A percentile compares a stretch with the other conserved stretches of the same genome.
Conservation (phyloP, 805 yeast genomes). For the Nakazawaea wyomingensis region DNA sequence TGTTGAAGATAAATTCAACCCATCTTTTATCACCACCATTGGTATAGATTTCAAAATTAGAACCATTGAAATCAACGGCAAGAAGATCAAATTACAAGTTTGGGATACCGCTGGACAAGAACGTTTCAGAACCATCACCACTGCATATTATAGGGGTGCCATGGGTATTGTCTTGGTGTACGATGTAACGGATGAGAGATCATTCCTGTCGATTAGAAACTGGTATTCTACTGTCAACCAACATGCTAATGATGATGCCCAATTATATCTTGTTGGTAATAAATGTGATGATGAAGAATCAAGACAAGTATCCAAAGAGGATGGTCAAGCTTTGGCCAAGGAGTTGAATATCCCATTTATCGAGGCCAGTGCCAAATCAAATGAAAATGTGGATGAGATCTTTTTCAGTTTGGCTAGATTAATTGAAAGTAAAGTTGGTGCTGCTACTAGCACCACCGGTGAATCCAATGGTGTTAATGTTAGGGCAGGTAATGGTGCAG, state of each 20-base stretch:
- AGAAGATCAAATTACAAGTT: conserved; percentile 87
- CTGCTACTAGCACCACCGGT: conserved; percentile 25
- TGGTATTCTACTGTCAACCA: conserved; percentile 96
- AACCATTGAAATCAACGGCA: conserved; percentile 90
- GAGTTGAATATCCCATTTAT: conserved; percentile 86
- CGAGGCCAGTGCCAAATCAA: conserved; percentile 95
- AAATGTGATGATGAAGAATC: conserved; percentile 87
- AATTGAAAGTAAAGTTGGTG: conserved; percentile 72
- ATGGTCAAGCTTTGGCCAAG: conserved; percentile 84
- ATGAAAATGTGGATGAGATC: conserved; percentile 85
- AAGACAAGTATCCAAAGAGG: conserved; percentile 83
- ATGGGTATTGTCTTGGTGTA: conserved; percentile 82
- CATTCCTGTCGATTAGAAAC: conserved; percentile 86
- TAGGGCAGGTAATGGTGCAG: conserved; percentile 24
- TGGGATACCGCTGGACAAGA: conserved; percentile 99
- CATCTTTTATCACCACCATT: conserved; percentile 93
- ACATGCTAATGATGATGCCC: conserved; percentile 95
- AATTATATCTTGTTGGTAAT: conserved; percentile 90
- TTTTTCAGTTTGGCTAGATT: conserved; percentile 84
- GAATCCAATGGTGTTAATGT: conserved; percentile 33
- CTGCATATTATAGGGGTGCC: conserved; percentile 89
- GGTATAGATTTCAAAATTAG: conserved; percentile 98
- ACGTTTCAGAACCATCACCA: conserved; percentile 88
- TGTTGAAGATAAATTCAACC: conserved; percentile 95
- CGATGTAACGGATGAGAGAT: conserved; percentile 84